Conservation (phyloP, 805 yeast species). For the Nakazawaea laoshanensis region DNA sequence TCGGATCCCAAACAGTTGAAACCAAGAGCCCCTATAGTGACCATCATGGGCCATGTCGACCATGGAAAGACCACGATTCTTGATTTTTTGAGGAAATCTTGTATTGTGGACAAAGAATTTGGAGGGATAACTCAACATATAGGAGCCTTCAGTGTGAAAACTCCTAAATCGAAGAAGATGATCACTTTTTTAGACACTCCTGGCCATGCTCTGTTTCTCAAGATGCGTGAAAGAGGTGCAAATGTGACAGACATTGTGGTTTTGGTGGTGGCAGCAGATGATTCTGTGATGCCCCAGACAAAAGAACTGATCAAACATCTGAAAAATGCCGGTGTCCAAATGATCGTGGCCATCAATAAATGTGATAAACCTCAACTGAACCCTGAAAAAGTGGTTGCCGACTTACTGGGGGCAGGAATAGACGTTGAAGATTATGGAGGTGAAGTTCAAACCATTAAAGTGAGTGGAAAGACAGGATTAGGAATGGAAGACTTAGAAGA, state of each 20-base stretch:
- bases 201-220: constrained; percentile 94
- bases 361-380: constrained; percentile 77
- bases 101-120: constrained; percentile 75
- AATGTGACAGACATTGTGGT: constrained; percentile 86
- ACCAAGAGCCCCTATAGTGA: constrained; percentile 86
- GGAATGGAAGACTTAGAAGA: constrained; percentile 90
- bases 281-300: constrained; percentile 97
- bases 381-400: constrained; percentile 68
- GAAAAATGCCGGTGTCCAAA: constrained; percentile 67
- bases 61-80: constrained; percentile 96
- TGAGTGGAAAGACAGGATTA: constrained; percentile 83
- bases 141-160: constrained; percentile 88
- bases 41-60: constrained; percentile 98
- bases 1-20: constrained; percentile 40
- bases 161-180: constrained; percentile 63
- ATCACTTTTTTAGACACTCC: constrained; percentile 96
- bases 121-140: constrained; percentile 98
- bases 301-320: constrained; percentile 93
- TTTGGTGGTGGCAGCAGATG: constrained; percentile 94
- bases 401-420: constrained; percentile 67
- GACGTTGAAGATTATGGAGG: constrained; percentile 94
- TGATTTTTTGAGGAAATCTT: constrained; percentile 77
- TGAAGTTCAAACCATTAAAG: constrained; percentile 80
- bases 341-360: constrained; percentile 89
- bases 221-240: constrained; percentile 96